These are phyloP conservation scores for Psilocybe cyanescens DNA, from an alignment of 768 basidiomycete species.

Conservation along the genomic window DNA sequence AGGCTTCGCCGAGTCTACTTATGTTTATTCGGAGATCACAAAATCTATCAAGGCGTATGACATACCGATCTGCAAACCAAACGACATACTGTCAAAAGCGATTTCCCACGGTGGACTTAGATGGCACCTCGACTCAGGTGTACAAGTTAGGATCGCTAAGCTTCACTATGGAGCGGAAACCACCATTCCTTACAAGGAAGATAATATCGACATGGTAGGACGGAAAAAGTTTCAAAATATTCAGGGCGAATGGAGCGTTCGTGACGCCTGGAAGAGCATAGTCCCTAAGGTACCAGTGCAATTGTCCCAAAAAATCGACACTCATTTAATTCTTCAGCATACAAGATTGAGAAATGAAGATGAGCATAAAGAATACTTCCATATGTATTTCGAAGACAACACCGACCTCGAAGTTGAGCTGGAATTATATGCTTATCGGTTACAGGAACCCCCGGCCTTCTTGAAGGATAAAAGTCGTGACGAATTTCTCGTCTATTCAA, in stretches of 20 bases:
- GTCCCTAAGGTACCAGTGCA: slow-evolving; percentile 24
- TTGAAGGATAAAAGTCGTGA: slow-evolving; percentile 13
- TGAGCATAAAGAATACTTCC: slow-evolving; percentile 11
- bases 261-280: slow-evolving; percentile 23
- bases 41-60: slow-evolving; percentile 21
- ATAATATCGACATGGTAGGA: slow-evolving; percentile 16
- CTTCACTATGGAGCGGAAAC: slow-evolving; percentile 27
- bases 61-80: slow-evolving; percentile 22
- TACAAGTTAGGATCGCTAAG: slow-evolving; percentile 26
- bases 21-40: slow-evolving; percentile 26
- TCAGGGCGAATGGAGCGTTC: slow-evolving; percentile 12
- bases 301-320: background rate
- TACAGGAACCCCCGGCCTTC: slow-evolving; percentile 16
- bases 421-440: slow-evolving; percentile 21
- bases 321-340: slow-evolving; percentile 1
- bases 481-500: background rate
- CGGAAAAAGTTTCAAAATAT: slow-evolving; percentile 8
- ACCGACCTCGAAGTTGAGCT: slow-evolving; percentile 14
- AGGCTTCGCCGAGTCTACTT: slow-evolving; percentile 30
- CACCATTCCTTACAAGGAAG: slow-evolving; percentile 4
- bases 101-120: slow-evolving; percentile 32
- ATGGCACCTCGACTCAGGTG: slow-evolving; percentile 31
- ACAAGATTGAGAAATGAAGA: slow-evolving; percentile 5
- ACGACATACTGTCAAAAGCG: slow-evolving; percentile 28
- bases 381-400: slow-evolving; percentile 7